phyloP scores from a whole-genome alignment of 2,329 filamentous ascomycete genomes.

The Ilyonectria robusta region DNA sequence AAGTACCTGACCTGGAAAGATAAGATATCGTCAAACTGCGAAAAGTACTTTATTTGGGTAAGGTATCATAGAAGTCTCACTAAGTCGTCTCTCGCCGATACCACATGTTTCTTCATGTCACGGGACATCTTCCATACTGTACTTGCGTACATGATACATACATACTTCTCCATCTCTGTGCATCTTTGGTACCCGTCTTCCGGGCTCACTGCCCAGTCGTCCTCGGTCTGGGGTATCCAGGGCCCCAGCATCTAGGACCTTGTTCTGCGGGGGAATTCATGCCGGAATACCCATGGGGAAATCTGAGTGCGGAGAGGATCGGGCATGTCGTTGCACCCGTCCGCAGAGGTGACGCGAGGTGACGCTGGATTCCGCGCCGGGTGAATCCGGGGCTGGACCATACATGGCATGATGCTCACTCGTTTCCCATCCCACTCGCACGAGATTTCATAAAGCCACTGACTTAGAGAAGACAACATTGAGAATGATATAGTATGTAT shows the following conservation, averaged over 20 bases:
- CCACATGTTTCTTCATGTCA: neutral
- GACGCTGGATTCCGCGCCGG: conserved; percentile 7
- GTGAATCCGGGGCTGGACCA: conserved; percentile 18
- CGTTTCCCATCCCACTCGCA: conserved; percentile 3
- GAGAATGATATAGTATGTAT: conserved; percentile 3
- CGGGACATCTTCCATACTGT: neutral
- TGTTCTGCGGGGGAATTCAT: neutral
- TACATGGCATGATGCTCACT: conserved; percentile 4
- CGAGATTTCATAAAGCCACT: neutral
- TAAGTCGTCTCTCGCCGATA: neutral
- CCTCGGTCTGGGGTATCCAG: conserved; percentile 15
- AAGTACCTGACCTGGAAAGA: no score
- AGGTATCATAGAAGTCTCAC: no score
- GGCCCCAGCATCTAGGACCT: conserved; percentile 1
- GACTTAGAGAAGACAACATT: neutral
- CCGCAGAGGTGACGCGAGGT: conserved; percentile 12
- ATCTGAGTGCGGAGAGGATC: conserved; percentile 16
- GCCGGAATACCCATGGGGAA: conserved; percentile 10
- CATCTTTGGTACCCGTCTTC: neutral
- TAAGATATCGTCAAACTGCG: no score
- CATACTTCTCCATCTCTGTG: neutral
- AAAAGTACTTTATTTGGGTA: no score
- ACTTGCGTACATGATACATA: neutral
- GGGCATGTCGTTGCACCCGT: conserved; percentile 2
- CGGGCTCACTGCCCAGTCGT: neutral